Evolutionary conservation across 495 filamentous ascomycete genomes (phyloP).

Genomic region (Sporormia fimetaria): DNA sequence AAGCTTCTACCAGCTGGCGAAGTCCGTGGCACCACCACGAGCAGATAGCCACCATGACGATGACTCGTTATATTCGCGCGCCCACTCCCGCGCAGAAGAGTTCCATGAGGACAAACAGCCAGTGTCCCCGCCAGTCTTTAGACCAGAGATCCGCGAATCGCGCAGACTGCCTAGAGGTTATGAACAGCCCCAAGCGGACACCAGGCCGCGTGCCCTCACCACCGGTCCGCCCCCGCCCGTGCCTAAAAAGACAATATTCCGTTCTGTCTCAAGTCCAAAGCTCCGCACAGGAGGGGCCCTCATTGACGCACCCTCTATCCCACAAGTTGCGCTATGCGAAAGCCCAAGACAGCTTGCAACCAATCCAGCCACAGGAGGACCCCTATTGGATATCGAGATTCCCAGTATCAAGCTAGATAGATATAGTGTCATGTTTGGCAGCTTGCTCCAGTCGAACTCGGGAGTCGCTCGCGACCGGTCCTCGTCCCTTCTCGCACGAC

Average conservation of each 20-base stretch:
- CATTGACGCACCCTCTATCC: constrained; percentile 20
- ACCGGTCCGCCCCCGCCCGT: neutral
- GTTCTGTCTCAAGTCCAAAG: constrained; percentile 17
- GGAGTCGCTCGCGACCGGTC: too few relatives aligned
- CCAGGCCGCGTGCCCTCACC: constrained; percentile 8
- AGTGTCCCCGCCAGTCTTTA: constrained; percentile 14
- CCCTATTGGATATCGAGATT: constrained; percentile 61
- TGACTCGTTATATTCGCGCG: constrained; percentile 6
- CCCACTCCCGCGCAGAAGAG: constrained; percentile 6
- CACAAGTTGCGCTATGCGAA: constrained; percentile 18
- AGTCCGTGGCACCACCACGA: constrained; percentile 7
- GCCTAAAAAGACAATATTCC: constrained; percentile 6
- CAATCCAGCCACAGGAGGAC: constrained; percentile 20
- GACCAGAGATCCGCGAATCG: constrained; percentile 16
- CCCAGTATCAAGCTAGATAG: constrained; percentile 71
- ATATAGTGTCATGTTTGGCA: constrained; percentile 91
- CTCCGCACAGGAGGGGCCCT: constrained; percentile 12
- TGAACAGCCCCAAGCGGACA: constrained; percentile 1
- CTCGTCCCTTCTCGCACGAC: constrained; percentile 49
- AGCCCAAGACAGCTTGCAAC: constrained; percentile 7
- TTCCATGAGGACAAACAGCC: neutral
- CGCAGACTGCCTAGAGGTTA: constrained; percentile 10
- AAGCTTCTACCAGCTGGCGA: constrained; percentile 27
- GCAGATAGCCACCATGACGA: constrained; percentile 18
- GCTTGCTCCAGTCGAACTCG: constrained; percentile 45